Conservation (phyloP, 495 filamentous ascomycete species). For the Lasiosphaeria hispida region DNA sequence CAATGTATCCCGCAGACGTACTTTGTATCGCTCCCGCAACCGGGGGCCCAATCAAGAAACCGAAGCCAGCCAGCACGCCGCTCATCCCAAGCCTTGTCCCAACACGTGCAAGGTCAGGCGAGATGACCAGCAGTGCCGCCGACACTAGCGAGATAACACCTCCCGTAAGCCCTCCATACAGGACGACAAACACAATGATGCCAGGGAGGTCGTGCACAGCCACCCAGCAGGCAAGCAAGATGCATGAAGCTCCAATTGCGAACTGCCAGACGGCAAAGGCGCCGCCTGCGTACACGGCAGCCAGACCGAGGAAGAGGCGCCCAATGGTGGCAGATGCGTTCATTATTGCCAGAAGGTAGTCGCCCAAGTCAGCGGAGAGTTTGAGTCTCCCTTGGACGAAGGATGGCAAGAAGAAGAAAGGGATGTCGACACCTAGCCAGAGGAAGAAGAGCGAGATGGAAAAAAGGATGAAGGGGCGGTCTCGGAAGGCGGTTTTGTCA, state of each 20-base stretch:
- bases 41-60: conserved; percentile 7
- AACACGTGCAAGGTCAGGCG: conserved; percentile 23
- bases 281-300: conserved; percentile 44
- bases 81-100: conserved; percentile 40
- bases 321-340: conserved; percentile 66
- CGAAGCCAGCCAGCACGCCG: conserved; percentile 19
- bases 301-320: conserved; percentile 57
- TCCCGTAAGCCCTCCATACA: conserved; percentile 43
- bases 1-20: background rate
- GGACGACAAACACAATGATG: conserved; percentile 37
- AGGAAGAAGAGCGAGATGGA: conserved; percentile 57
- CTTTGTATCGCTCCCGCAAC: conserved; percentile 4
- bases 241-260: conserved; percentile 54
- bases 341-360: conserved; percentile 57
- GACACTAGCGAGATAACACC: conserved; percentile 38
- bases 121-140: conserved; percentile 28
- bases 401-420: conserved; percentile 58
- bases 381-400: conserved; percentile 35
- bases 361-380: background rate
- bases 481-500: conserved; percentile 28
- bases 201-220: conserved; percentile 18
- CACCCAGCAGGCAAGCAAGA: conserved; percentile 25
- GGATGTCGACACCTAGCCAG: conserved; percentile 64
- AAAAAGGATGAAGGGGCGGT: conserved; percentile 42
- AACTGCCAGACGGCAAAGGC: conserved; percentile 53